Conservation (phyloP, 2,329 filamentous ascomycete genomes). For the Aspergillus tamarii region DNA sequence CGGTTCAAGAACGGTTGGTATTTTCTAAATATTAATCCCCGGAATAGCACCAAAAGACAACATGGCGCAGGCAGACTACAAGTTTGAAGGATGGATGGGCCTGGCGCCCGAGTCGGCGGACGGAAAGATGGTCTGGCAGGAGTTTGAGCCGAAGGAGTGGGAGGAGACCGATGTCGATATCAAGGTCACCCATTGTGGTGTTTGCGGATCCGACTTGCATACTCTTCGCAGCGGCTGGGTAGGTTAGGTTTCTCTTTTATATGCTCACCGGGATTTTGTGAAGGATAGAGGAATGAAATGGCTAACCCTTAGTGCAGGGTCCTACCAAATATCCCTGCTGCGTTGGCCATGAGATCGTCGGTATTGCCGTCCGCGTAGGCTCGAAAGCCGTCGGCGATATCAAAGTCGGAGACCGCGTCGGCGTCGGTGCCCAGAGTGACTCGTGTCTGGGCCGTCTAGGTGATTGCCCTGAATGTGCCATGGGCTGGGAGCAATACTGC, state of each 20-base stretch:
- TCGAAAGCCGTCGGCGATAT: constrained; percentile 38
- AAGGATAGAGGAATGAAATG: too few relatives aligned
- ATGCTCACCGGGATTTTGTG: too few relatives aligned
- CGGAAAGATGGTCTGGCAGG: constrained; percentile 59
- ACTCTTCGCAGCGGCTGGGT: constrained; percentile 55
- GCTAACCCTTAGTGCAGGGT: constrained; percentile 19
- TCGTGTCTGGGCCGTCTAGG: constrained; percentile 52
- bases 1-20: background rate
- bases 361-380: constrained; percentile 61
- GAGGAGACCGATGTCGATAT: constrained; percentile 69
- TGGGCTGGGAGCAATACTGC: constrained; percentile 45
- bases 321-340: constrained; percentile 49
- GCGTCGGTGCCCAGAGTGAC: constrained; percentile 64
- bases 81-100: constrained; percentile 63
- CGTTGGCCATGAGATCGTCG: constrained; percentile 69
- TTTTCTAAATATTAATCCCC: background rate
- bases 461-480: constrained; percentile 58
- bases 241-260: constrained; percentile 12
- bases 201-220: constrained; percentile 67
- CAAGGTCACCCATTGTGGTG: constrained; percentile 65
- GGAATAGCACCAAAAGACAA: background rate
- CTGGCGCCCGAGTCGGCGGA: constrained; percentile 52
- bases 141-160: constrained; percentile 67
- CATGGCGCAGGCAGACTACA: constrained; percentile 44
- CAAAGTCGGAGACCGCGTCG: constrained; percentile 43